Evolutionary conservation across 805 yeast genomes (phyloP).

Genomic region (Dipodascopsis tothii): DNA sequence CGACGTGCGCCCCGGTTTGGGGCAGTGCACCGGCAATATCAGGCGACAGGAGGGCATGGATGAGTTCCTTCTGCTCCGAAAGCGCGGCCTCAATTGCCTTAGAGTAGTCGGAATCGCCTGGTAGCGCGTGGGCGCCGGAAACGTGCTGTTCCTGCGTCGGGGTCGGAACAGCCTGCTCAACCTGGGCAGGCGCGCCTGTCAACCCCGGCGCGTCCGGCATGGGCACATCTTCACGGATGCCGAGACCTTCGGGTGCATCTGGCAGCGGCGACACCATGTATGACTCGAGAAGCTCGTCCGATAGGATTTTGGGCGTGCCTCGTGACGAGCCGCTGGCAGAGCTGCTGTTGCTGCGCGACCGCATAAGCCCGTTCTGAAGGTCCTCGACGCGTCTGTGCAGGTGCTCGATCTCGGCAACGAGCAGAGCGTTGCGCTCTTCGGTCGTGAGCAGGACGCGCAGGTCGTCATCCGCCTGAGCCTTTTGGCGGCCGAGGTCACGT

Average conservation of each 20-base stretch:
- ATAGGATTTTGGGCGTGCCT: background rate
- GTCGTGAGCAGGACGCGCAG: background rate
- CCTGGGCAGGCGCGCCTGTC: no score
- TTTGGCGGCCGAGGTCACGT: constrained; percentile 3
- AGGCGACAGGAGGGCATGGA: background rate
- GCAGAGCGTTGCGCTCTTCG: constrained; percentile 2
- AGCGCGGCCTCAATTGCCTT: no score
- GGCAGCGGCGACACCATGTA: background rate
- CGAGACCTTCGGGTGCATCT: background rate
- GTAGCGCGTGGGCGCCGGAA: background rate
- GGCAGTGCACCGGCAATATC: background rate
- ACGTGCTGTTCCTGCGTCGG: background rate
- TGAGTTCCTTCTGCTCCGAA: background rate
- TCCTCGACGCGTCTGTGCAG: background rate
- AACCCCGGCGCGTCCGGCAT: no score
- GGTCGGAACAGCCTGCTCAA: no score
- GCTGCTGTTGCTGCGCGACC: background rate
- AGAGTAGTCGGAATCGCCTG: no score
- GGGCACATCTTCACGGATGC: no score
- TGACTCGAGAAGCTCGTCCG: background rate
- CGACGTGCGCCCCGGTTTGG: background rate
- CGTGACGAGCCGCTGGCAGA: background rate
- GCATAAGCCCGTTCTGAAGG: background rate
- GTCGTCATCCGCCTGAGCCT: constrained; percentile 5
- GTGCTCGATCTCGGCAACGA: constrained; percentile 2